Percentiles rank a stretch among this genome's conserved stretches.
Evolutionary conservation across 208 protist genomes (phyloP).

Genomic region (Trichomonas vaginalis): DNA sequence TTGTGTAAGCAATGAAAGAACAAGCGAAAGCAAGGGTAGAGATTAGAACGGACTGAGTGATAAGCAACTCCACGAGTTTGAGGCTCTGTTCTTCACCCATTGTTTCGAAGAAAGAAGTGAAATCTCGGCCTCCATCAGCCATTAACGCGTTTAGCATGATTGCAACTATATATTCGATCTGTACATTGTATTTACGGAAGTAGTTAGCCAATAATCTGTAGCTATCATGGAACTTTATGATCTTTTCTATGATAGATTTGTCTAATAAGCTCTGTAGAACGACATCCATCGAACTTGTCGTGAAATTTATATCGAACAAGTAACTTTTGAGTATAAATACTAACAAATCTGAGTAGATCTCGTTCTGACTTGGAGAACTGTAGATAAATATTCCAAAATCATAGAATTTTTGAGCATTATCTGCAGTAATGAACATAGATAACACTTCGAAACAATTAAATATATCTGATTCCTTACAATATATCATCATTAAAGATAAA

Average conservation of each 20-base stretch:
- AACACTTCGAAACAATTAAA: background rate
- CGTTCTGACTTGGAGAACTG: background rate
- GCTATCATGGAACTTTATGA: background rate
- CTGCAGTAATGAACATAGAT: background rate
- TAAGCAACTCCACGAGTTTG: background rate
- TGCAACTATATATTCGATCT: background rate
- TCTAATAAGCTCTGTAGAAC: background rate
- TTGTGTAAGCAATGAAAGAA: background rate
- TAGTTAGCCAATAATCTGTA: background rate
- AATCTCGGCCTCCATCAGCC: background rate
- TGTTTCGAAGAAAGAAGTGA: background rate
- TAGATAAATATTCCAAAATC: background rate
- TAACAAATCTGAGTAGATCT: background rate
- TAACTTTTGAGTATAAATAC: background rate
- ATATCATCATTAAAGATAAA: background rate
- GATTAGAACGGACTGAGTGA: background rate
- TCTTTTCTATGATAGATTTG: background rate
- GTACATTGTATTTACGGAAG: background rate
- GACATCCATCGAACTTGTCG: background rate
- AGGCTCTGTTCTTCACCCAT: background rate
- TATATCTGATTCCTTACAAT: background rate
- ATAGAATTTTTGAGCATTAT: background rate
- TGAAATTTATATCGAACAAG: background rate
- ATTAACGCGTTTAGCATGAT: background rate
- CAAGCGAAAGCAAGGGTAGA: background rate